phyloP scores from a whole-genome alignment of 106 monocot species.

The Phalaenopsis equestris region DNA sequence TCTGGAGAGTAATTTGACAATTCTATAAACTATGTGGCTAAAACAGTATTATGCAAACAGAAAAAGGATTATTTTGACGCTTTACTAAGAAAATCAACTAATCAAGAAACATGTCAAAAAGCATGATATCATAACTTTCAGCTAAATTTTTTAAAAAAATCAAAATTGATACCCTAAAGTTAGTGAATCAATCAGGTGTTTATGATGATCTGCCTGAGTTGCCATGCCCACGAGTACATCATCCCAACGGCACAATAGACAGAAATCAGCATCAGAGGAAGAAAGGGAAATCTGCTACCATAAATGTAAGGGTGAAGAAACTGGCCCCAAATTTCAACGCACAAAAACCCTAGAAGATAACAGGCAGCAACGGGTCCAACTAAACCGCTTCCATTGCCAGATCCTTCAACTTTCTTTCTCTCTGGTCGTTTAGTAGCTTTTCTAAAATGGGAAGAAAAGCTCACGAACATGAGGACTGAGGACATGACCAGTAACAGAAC shows the following conservation, averaged over 20 bases:
- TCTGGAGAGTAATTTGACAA: too few species aligned
- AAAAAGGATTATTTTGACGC: too few species aligned
- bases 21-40: too few species aligned
- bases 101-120: too few species aligned
- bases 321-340: slow-evolving; percentile 73
- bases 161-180: slow-evolving; percentile 1
- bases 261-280: slow-evolving; percentile 85
- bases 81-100: too few species aligned
- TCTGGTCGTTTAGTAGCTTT: not conserved
- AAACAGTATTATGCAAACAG: too few species aligned
- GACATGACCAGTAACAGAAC: slow-evolving; percentile 47
- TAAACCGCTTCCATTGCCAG: slow-evolving; percentile 8
- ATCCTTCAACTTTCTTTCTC: not conserved
- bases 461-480: slow-evolving; percentile 43
- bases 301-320: slow-evolving; percentile 56
- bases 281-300: slow-evolving; percentile 60
- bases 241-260: slow-evolving; percentile 71
- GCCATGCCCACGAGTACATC: slow-evolving; percentile 95
- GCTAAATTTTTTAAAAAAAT: not conserved
- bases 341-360: slow-evolving; percentile 51
- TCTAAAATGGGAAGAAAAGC: slow-evolving; percentile 45
- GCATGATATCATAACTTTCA: not conserved
- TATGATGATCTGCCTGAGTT: slow-evolving; percentile 48
- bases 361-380: slow-evolving; percentile 34
- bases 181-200: slow-evolving; percentile 23